Base-by-base conservation (phyloP, 192 early-diverging fungal species). In the Coemansia sp. region DNA sequence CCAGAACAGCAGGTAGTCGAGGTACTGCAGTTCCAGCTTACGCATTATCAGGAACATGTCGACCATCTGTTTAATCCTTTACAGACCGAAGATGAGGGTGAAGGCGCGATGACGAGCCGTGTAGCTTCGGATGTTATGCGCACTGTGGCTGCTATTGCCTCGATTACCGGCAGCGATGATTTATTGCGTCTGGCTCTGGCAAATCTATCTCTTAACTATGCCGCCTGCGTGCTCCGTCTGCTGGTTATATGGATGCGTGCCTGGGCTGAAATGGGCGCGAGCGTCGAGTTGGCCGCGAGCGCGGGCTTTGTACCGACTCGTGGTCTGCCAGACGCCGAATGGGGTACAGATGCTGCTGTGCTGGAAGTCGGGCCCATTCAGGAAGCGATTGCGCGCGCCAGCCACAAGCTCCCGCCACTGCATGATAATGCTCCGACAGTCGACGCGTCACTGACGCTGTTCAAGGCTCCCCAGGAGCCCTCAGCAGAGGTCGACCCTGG, bases 241-340 rank as follows among this genome's bases (percentile, higher is more conserved):
- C 56, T 74, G 16, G 34, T 76, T 8, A 58, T 50, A 3, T 81
- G 78, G 78, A 64, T 81, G 32, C 59, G 65, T 9, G 66, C 49
- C 22, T 81, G 73, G 73, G 52, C 69, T 3, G 32, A 26, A 21
- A 18, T 81, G 16, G 78, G 73, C 10, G 73, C 73, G 23, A 73
- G 72, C 21, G 73, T 76, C 21, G 78, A 81, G 48, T 64, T 76
- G 49, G 69, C 73, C 6, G 73, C 78, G n/a, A 81, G 78, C 30
- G 69, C 69, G 4, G 47, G 49, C 7, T 69, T 69, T 56, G 72
- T 65, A 10, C 65, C 73, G 4, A 49, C 38, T 44, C 38, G 38
- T 3, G 38, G 38, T 1, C 38, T 44, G 38, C 12, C 14, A 44
- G 38, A 44, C 16, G 9, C 38, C 10, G 38, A 16, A 44, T 16